A percentile compares a stretch with the other conserved stretches of the same genome.
Conservation (phyloP, 1,284 basidiomycete genomes). For the Lentinula novae-zelandiae region DNA sequence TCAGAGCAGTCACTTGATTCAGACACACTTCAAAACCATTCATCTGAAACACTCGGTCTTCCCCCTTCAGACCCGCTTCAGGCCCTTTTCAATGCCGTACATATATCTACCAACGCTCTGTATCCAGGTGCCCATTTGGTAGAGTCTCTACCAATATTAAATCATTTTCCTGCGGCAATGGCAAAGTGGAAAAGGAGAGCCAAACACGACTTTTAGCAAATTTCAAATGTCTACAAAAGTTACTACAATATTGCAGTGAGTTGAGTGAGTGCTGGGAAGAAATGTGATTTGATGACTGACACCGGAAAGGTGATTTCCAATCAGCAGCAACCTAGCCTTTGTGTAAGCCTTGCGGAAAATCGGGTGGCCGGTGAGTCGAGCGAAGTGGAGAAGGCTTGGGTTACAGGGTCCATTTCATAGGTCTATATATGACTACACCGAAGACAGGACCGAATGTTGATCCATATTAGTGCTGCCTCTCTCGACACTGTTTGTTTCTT, state of each 20-base stretch:
- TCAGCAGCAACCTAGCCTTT: background rate
- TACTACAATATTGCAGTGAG: background rate
- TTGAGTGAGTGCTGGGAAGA: background rate
- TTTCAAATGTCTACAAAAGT: background rate
- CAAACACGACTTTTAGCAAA: background rate
- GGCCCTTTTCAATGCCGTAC: background rate
- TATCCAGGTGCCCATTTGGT: conserved; percentile 9
- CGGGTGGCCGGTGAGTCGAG: background rate
- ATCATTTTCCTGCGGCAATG: background rate
- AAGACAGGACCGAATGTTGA: background rate
- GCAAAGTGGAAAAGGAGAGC: conserved; percentile 9
- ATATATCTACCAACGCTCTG: background rate
- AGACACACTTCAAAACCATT: background rate
- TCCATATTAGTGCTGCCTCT: background rate
- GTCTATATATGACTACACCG: background rate
- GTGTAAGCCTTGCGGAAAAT: background rate
- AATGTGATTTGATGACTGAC: background rate
- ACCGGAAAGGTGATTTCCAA: background rate
- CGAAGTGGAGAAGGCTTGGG: conserved; percentile 5
- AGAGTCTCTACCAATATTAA: conserved; percentile 4
- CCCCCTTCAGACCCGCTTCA: background rate
- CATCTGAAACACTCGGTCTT: background rate
- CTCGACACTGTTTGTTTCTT: conserved; percentile 2
- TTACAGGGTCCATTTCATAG: background rate
- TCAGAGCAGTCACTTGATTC: background rate